Evolutionary conservation across 2,329 filamentous ascomycete genomes (phyloP), one percentile per base, ranked within the genome.

Genomic region (Atkinsonella texensis): DNA sequence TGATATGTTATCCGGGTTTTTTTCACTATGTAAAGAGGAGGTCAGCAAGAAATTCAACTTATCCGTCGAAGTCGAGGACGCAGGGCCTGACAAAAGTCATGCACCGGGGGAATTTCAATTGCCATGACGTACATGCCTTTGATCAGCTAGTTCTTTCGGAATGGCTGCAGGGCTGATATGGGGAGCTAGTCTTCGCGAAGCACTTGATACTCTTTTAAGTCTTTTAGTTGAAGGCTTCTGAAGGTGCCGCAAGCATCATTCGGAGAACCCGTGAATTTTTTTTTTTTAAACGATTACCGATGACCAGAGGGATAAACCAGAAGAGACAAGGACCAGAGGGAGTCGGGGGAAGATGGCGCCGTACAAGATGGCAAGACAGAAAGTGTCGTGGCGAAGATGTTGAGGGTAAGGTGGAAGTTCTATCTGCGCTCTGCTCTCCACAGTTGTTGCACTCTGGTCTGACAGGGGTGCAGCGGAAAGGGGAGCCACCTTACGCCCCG

Each of bases 371-470:
- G 58, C 55, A 57, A 56, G 57, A 54, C 58, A 56, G 50, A 52
- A 55, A 53, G 54, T 62, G 57, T 58, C 54, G 59, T 55, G 55
- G 57, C 54, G 54, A 60, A 38, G n/a, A 48, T 13, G 57, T 61
- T 67, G 60, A 69, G 62, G 66, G 63, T 69, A 65, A 70, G 62
- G 68, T 70, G 66, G 68, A 69, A 69, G 67, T 64, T 69, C 67
- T 61, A 63, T 64, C 58, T 64, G 61, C 56, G 60, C n/a, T 59
- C 60, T n/a, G 60, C n/a, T 63, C 61, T 58, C 55, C 55, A 56
- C 54, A 55, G 57, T 54, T 49, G 46, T 23, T 23, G 44, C 50
- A 38, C 55, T 57, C 52, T 56, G 54, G 54, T 56, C 53, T 55
- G 55, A 50, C 57, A 59, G 54, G 58, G 62, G 52, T 55, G 12